Conservation (phyloP, 2,329 filamentous ascomycete genomes). For the Penicillium sp. region DNA sequence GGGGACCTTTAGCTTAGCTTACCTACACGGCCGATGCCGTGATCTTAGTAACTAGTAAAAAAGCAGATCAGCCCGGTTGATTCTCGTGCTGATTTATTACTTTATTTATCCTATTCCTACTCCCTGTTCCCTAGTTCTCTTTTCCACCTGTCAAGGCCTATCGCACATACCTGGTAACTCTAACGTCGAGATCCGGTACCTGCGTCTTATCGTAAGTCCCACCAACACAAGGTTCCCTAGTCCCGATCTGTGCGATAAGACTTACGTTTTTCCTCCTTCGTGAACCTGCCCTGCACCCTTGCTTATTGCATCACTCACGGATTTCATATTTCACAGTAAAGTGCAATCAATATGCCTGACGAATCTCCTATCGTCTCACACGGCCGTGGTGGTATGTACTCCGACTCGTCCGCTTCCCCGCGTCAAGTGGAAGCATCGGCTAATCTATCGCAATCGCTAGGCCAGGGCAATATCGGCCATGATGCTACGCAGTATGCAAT, state of each 20-base stretch:
- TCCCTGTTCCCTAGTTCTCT: background rate
- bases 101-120: background rate
- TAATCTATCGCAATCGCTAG: conserved; percentile 32
- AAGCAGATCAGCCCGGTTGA: background rate
- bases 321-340: background rate
- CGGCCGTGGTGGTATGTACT: conserved; percentile 56
- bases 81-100: background rate
- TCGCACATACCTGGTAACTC: background rate
- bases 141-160: background rate
- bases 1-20: background rate
- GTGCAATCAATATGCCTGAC: conserved; percentile 19
- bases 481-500: conserved; percentile 46
- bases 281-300: background rate
- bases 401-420: background rate
- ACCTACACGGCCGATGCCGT: background rate
- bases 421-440: background rate
- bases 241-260: background rate
- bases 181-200: conserved; percentile 12
- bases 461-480: conserved; percentile 59
- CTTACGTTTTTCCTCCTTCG: background rate
- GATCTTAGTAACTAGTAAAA: background rate
- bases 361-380: conserved; percentile 51
- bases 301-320: background rate
- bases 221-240: background rate
- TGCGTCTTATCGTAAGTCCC: conserved; percentile 18